phyloP scores from a whole-genome alignment of 2,329 filamentous ascomycete species.

The Neoscytalidium dimidiatum region DNA sequence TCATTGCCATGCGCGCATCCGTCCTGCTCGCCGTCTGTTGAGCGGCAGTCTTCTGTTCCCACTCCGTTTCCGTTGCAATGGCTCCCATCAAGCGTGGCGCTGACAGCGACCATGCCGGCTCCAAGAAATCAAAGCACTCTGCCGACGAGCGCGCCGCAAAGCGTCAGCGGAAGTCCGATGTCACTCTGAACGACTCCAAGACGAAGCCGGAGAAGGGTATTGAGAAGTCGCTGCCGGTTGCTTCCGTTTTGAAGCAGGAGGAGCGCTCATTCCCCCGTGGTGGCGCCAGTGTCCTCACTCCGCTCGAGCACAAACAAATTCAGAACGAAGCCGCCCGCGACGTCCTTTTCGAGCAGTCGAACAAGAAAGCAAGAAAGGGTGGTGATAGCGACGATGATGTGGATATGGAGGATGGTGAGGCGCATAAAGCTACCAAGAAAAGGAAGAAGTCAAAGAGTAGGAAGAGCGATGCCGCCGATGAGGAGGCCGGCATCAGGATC shows the following conservation, averaged over 20 bases:
- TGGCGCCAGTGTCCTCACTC: slow-evolving; percentile 85
- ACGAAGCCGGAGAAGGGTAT: slow-evolving; percentile 31
- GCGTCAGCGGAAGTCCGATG: slow-evolving; percentile 39
- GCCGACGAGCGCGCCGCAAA: slow-evolving; percentile 36
- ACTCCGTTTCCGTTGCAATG: slow-evolving; percentile 35
- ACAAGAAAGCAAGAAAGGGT: slow-evolving; percentile 60
- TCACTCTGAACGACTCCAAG: slow-evolving; percentile 28
- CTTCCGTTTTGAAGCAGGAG: slow-evolving; percentile 67
- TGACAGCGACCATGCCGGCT: slow-evolving; percentile 32
- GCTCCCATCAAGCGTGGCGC: slow-evolving; percentile 50
- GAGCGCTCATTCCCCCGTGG: slow-evolving; percentile 91
- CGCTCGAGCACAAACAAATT: slow-evolving; percentile 94
- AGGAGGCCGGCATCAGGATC: slow-evolving; percentile 62
- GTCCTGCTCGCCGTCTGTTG: slow-evolving; percentile 5
- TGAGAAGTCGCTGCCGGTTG: slow-evolving; percentile 27
- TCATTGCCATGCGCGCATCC: slow-evolving; percentile 1
- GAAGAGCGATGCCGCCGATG: slow-evolving; percentile 43
- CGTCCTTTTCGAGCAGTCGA: slow-evolving; percentile 80
- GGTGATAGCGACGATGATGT: slow-evolving; percentile 52
- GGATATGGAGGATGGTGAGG: slow-evolving; percentile 39
- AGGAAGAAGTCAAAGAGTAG: slow-evolving; percentile 52
- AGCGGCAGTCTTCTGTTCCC: slow-evolving; percentile 1
- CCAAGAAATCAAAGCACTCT: slow-evolving; percentile 34
- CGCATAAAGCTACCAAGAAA: slow-evolving; percentile 54
- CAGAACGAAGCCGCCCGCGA: slow-evolving; percentile 90